Evolutionary conservation across 805 yeast species (phyloP).

Genomic region (Barnettozyma siamensis): DNA sequence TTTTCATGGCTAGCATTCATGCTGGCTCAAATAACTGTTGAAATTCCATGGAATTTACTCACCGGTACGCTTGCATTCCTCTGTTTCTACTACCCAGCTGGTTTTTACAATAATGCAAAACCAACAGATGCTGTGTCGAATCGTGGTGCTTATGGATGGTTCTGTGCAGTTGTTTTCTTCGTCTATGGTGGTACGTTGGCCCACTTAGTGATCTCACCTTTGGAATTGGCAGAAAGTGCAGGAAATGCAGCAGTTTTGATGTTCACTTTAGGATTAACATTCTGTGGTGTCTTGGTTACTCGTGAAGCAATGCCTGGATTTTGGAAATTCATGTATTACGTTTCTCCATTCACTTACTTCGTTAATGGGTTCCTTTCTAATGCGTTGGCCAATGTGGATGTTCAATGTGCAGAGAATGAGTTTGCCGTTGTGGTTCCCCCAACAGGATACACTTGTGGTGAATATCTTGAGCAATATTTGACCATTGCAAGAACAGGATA

Average conservation of each 20-base stretch:
- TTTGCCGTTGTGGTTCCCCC: constrained; percentile 45
- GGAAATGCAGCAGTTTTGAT: constrained; percentile 52
- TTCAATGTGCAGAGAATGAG: constrained; percentile 45
- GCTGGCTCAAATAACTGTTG: constrained; percentile 55
- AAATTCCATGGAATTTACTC: constrained; percentile 57
- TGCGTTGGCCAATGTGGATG: constrained; percentile 45
- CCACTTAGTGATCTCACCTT: constrained; percentile 51
- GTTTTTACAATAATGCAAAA: constrained; percentile 60
- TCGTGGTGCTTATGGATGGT: constrained; percentile 45
- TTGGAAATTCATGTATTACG: constrained; percentile 74
- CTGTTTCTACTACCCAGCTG: constrained; percentile 68
- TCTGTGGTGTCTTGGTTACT: constrained; percentile 70
- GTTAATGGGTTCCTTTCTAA: constrained; percentile 46
- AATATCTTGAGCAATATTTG: constrained; percentile 38
- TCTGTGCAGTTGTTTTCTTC: constrained; percentile 43
- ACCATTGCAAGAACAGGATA: constrained; percentile 24
- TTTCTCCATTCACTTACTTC: constrained; percentile 62
- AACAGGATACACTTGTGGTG: constrained; percentile 48
- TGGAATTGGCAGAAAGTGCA: constrained; percentile 54
- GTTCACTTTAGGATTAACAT: constrained; percentile 55
- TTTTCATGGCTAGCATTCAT: constrained; percentile 63
- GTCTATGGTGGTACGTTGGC: constrained; percentile 52
- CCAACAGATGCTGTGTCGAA: constrained; percentile 42
- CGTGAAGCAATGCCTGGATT: constrained; percentile 55
- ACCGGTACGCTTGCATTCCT: constrained; percentile 60